Conservation (phyloP, 2,329 filamentous ascomycete genomes). For the Aspergillus luchuensis region DNA sequence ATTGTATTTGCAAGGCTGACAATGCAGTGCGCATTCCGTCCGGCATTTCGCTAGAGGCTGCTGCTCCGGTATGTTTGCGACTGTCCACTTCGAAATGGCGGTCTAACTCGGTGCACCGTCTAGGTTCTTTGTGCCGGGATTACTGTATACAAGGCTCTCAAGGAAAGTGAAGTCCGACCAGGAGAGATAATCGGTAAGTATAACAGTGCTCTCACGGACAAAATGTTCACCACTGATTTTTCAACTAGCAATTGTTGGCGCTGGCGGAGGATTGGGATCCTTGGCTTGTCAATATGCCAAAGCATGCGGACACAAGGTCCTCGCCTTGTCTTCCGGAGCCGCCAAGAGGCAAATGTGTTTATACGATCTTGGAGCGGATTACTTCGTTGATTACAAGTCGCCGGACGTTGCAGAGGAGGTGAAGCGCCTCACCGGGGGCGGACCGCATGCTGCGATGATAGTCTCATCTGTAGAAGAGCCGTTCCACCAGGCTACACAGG, state of each 20-base stretch:
- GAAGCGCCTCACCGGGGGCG: constrained; percentile 75
- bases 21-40: constrained; percentile 82
- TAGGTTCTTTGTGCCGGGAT: constrained; percentile 77
- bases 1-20: constrained; percentile 80
- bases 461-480: constrained; percentile 83
- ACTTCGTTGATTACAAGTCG: constrained; percentile 74
- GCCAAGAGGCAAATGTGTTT: constrained; percentile 71
- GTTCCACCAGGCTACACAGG: constrained; percentile 74
- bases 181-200: constrained; percentile 60
- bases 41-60: constrained; percentile 71
- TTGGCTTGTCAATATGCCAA: constrained; percentile 85
- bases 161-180: constrained; percentile 74
- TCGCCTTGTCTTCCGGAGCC: constrained; percentile 79
- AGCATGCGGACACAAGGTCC: constrained; percentile 79
- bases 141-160: constrained; percentile 86
- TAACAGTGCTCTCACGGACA: too few relatives aligned
- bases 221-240: too few relatives aligned
- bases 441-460: constrained; percentile 81
- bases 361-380: constrained; percentile 70
- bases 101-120: background rate
- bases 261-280: constrained; percentile 78
- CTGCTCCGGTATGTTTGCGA: constrained; percentile 58
- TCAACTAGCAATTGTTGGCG: constrained; percentile 75
- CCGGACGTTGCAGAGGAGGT: constrained; percentile 79
- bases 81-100: background rate